These are phyloP conservation scores for Cryptosporidium meleagridis DNA, from an alignment of 169 alveolate species.

Conservation along the genomic window DNA sequence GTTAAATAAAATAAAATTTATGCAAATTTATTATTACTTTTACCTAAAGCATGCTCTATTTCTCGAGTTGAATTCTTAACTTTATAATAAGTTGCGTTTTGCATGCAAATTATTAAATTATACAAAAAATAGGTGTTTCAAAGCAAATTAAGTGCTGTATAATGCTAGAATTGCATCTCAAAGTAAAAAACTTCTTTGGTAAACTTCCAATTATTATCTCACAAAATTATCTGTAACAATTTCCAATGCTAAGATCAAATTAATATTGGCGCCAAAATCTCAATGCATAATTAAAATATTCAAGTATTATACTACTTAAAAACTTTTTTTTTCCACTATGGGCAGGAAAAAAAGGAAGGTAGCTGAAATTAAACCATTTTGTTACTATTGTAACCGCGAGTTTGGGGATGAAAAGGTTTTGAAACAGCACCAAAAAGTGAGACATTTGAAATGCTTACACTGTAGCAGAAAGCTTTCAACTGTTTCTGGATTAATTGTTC, in stretches of 20 bases:
- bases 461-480: constrained; percentile 96
- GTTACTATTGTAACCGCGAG: constrained; percentile 97
- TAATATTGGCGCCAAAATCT: constrained; percentile 31
- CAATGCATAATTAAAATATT: background rate
- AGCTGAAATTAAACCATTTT: constrained; percentile 94
- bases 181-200: too few relatives aligned
- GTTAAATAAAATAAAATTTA: background rate
- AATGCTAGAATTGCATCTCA: too few relatives aligned
- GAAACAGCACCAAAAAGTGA: constrained; percentile 96
- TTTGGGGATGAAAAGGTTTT: constrained; percentile 95
- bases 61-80: constrained; percentile 13
- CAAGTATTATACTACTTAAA: background rate
- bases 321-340: constrained; percentile 78
- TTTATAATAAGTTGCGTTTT: background rate
- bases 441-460: constrained; percentile 94
- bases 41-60: constrained; percentile 11
- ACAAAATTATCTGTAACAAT: background rate
- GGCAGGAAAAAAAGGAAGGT: constrained; percentile 94
- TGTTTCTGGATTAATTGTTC: constrained; percentile 91
- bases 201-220: background rate
- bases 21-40: background rate
- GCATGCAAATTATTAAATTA: background rate
- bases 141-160: background rate
- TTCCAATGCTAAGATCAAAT: background rate
- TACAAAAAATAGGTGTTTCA: background rate